Percentiles rank a stretch among this genome's conserved stretches.
phyloP scores from a whole-genome alignment of 2,329 filamentous ascomycete genomes.

The Rachicladosporium sp. region DNA sequence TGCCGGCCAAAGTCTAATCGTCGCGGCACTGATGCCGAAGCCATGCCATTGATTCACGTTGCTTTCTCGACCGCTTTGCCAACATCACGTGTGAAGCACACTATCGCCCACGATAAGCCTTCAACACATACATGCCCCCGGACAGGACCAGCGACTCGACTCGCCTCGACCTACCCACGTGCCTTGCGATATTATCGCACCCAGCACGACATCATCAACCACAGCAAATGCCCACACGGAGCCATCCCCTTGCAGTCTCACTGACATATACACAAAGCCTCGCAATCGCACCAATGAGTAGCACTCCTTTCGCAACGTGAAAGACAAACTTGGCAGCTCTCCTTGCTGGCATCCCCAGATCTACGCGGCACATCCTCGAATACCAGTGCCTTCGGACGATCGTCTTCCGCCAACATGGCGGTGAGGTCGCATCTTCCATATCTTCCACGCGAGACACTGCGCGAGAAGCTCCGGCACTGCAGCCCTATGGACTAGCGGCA shows the following conservation, averaged over 20 bases:
- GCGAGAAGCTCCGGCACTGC: background rate
- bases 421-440: slow-evolving; percentile 3
- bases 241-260: slow-evolving; percentile 4
- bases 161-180: background rate
- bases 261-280: slow-evolving; percentile 1
- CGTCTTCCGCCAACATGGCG: slow-evolving; percentile 2
- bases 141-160: background rate
- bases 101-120: too few species aligned
- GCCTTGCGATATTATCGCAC: background rate
- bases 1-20: too few species aligned
- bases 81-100: too few species aligned
- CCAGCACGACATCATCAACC: background rate
- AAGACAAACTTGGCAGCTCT: background rate
- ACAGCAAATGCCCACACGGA: background rate
- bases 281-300: slow-evolving; percentile 4
- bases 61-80: too few species aligned
- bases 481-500: background rate
- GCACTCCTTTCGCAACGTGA: slow-evolving; percentile 1
- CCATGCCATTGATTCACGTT: too few species aligned
- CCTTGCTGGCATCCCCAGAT: slow-evolving; percentile 2
- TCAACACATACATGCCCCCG: background rate
- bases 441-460: background rate
- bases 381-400: background rate
- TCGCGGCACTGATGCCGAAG: too few species aligned
- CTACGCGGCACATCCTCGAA: slow-evolving; percentile 5